Percentiles rank a stretch among this genome's conserved stretches.
These are phyloP conservation scores for Tubosaeta brunneosetosa DNA, from an alignment of 768 basidiomycete genomes.

Conservation along the genomic window DNA sequence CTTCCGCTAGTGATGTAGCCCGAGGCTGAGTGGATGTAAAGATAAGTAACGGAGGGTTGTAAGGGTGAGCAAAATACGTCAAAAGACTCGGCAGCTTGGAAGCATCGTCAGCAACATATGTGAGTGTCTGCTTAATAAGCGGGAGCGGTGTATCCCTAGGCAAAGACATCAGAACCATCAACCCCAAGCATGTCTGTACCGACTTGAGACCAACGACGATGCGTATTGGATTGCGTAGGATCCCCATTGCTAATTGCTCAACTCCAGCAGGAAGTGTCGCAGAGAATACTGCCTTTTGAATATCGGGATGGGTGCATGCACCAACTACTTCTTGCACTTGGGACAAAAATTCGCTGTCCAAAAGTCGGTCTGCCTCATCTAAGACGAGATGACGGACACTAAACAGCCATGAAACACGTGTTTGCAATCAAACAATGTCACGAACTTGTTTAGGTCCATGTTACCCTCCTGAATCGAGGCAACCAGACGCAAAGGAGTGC, in stretches of 20 bases:
- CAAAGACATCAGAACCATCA: constrained; percentile 10
- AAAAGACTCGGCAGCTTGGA: constrained; percentile 93
- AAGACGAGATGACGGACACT: constrained; percentile 85
- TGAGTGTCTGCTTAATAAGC: constrained; percentile 82
- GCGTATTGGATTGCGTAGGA: constrained; percentile 82
- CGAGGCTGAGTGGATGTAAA: constrained; percentile 91
- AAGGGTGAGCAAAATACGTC: constrained; percentile 71
- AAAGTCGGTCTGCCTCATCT: constrained; percentile 89
- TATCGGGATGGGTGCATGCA: constrained; percentile 59
- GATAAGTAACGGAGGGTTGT: constrained; percentile 86
- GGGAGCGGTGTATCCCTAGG: constrained; percentile 88
- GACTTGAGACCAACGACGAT: constrained; percentile 97
- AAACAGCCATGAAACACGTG: constrained; percentile 2
- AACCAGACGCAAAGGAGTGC: constrained; percentile 87
- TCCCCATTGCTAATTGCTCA: constrained; percentile 82
- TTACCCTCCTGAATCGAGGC: constrained; percentile 66
- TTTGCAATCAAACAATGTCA: constrained; percentile 8
- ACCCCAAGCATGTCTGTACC: constrained; percentile 24
- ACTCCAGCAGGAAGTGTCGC: constrained; percentile 89
- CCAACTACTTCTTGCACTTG: constrained; percentile 87
- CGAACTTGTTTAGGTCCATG: constrained; percentile 71
- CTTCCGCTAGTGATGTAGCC: constrained; percentile 72
- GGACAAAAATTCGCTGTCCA: constrained; percentile 82
- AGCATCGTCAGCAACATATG: constrained; percentile 87
- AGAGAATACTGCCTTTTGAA: constrained; percentile 90